Evolutionary conservation across 352 stramenopile species (phyloP), one percentile per base, ranked within the genome.

Genomic region (Phytopythium helicoides): DNA sequence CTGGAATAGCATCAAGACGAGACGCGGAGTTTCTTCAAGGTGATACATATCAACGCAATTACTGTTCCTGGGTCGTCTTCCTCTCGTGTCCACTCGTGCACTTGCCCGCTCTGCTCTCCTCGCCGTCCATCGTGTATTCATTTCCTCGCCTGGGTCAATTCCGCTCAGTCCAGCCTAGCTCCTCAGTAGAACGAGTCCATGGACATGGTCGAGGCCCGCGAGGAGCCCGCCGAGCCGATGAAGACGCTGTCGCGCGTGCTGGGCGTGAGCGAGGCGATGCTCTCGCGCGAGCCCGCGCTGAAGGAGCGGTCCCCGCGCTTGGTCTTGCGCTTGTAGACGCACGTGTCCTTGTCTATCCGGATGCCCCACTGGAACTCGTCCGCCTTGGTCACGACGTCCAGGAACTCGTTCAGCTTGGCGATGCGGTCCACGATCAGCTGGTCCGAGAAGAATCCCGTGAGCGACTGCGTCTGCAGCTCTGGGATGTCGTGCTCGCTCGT

Each of bases 331-430:
- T 94, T 94, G 80, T 90, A 92, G 54, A 92, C 84, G 69, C 83
- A 88, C 60, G 81, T 92, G 63, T 92, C 81, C 64, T 94, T 92
- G 67, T 94, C 81, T 85, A 94, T 92, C 69, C 84, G 80, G 65
- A 94, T 94, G 38, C 81, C 84, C 84, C 84, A 94, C 54, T 94
- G 81, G 66, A 94, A 92, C 59, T 89, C 81, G 48, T 91, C 80
- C 16, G 81, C 79, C 60, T 88, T 89, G 47, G 81, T 91, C 46
- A 91, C 81, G 31, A 89, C 81, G 56, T 92, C 80, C 52, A 94
- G 59, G 52, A 94, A 94, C 65, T 92, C 78, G 59, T 94, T 94
- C 7, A 94, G 68, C 54, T 90, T 89, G 28, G 76, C 81, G 54
- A 94, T 90, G 48, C 81, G 82, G 66, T 92, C 82, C 33, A 89